Evolutionary conservation across 169 alveolate genomes (phyloP), one percentile per base, ranked within the genome.

Genomic region (Plasmodium chabaudi): DNA sequence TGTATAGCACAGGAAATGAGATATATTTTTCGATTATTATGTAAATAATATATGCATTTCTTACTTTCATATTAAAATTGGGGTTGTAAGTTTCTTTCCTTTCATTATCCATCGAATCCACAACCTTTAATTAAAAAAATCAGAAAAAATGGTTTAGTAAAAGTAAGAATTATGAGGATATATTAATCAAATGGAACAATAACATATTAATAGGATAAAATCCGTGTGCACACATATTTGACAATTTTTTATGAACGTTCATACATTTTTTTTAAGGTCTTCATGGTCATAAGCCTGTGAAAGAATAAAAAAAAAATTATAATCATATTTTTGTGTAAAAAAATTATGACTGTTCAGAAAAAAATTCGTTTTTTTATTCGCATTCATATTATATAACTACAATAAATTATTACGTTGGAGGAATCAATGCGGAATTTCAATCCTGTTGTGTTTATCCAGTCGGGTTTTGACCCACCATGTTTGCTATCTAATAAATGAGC

Each of bases 201-300:
- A 34, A 34, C 42, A 34, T 34, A 5, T 34, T 34, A 34, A 34
- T 34, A 34, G 42, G 42, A 34, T 34, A 5, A 34, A 34, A 34
- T 34, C 7, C 0, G 7, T 34, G 42, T 34, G 42, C 42, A 34
- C 42, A 34, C 42, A 34, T 34, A 34, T 34, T 34, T 34, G 42
- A 34, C 42, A 34, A 34, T 34, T 34, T 34, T 21, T 77, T 57
- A 46, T 23, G 9, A 65, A 42, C 51, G 25, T 51, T 55, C 65
- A 4, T 65, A 63, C 89, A 34, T 65, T 77, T 47, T 77, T 77
- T 17, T 77, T 77, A 64, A 77, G 34, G 60, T 77, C 89, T 65
- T 77, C 89, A 51, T 49, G 42, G 23, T 77, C 89, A 70, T 77
- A 77, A 49, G 89, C 89, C 89, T 77, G 19, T 15, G 21, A 65